Conservation (phyloP, 2,329 filamentous ascomycete species). For the Xylariaceae sp. region DNA sequence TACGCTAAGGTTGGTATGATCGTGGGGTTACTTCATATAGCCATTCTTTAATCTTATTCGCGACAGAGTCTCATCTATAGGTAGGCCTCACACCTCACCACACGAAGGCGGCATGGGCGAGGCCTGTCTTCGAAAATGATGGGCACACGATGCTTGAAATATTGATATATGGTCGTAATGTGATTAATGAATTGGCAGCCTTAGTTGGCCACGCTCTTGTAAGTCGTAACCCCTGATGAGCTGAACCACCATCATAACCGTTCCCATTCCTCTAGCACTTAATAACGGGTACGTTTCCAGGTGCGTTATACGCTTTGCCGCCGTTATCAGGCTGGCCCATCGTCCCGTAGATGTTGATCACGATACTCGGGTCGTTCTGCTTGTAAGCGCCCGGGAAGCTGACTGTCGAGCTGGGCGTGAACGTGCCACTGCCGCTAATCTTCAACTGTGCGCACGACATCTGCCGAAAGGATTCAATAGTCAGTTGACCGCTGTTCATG, state of each 20-base stretch:
- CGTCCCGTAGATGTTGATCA: slow-evolving; percentile 55
- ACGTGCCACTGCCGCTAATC: slow-evolving; percentile 48
- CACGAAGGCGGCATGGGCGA: neutral
- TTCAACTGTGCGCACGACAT: slow-evolving; percentile 52
- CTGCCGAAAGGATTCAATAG: slow-evolving; percentile 8
- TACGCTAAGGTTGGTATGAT: too few relatives aligned
- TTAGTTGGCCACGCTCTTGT: neutral
- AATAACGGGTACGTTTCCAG: slow-evolving; percentile 44
- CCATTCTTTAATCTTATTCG: too few relatives aligned
- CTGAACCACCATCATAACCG: neutral
- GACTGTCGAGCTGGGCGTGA: slow-evolving; percentile 47
- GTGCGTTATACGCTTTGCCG: slow-evolving; percentile 49
- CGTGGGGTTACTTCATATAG: too few relatives aligned
- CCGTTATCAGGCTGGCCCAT: slow-evolving; percentile 50
- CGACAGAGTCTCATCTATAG: neutral
- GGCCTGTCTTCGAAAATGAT: neutral
- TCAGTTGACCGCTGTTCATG: slow-evolving; percentile 13
- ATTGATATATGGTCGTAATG: neutral
- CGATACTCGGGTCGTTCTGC: slow-evolving; percentile 52
- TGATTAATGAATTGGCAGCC: neutral
- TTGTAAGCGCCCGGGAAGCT: slow-evolving; percentile 55
- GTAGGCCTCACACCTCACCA: too few relatives aligned
- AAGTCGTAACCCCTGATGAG: neutral
- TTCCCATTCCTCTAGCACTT: slow-evolving; percentile 31
- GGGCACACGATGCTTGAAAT: neutral